Evolutionary conservation across 345 rosid genomes (phyloP).

Genomic region (Atalantia buxifolia): DNA sequence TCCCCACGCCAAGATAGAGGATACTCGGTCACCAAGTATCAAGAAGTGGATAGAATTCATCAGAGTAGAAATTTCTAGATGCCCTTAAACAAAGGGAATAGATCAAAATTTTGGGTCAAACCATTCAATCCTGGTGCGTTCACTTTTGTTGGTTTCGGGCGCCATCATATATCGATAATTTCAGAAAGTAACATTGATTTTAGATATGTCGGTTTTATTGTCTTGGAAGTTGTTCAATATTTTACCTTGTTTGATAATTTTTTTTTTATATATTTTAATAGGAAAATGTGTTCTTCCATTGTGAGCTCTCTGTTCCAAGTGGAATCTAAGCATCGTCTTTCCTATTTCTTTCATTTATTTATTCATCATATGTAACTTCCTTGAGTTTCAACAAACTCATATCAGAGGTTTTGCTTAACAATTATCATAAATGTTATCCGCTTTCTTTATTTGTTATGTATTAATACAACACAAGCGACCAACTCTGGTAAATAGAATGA

Average conservation of each 20-base stretch:
- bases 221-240: slow-evolving; percentile 2
- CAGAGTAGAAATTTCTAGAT: slow-evolving; percentile 12
- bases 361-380: background rate
- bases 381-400: background rate
- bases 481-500: background rate
- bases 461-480: background rate
- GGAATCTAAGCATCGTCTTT: background rate
- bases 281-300: slow-evolving; percentile 16
- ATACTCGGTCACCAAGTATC: slow-evolving; percentile 28
- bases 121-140: background rate
- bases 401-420: too few species aligned
- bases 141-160: slow-evolving; percentile 17
- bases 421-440: too few species aligned
- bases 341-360: background rate
- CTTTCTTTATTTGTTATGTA: background rate
- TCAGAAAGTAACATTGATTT: slow-evolving; percentile 10
- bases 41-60: slow-evolving; percentile 31
- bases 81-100: background rate
- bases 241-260: background rate
- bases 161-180: slow-evolving; percentile 9
- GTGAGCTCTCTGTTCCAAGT: slow-evolving; percentile 8
- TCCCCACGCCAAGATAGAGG: slow-evolving; percentile 41
- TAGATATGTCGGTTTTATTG: slow-evolving; percentile 3
- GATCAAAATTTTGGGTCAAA: slow-evolving; percentile 26
- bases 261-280: slow-evolving; percentile 1